These are phyloP conservation scores for Eragrostis curvula DNA, from an alignment of 176 grass and related monocot species.

Conservation along the genomic window DNA sequence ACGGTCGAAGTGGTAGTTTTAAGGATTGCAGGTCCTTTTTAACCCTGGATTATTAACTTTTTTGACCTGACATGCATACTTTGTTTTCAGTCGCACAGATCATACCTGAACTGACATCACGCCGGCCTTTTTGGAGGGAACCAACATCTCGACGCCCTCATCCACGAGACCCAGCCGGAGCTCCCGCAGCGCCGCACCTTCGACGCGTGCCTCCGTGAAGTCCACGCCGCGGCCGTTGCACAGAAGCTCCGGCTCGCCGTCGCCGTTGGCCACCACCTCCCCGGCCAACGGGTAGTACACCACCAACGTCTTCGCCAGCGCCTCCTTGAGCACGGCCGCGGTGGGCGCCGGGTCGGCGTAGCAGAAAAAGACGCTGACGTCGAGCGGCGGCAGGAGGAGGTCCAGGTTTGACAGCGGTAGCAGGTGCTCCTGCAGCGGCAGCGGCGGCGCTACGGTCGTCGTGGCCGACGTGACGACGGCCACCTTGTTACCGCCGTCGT, in stretches of 20 bases:
- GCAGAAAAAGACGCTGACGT: constrained; percentile 76
- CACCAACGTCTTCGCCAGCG: constrained; percentile 57
- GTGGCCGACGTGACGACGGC: constrained; percentile 9
- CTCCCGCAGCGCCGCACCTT: constrained; percentile 38
- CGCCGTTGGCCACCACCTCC: constrained; percentile 53
- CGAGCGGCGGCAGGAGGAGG: constrained; percentile 67
- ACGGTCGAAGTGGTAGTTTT: too few relatives aligned
- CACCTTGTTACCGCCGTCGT: constrained; percentile 34
- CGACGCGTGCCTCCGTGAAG: constrained; percentile 41
- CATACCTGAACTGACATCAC: constrained; percentile 67
- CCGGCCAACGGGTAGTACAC: constrained; percentile 72
- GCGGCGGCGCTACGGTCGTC: constrained; percentile 46
- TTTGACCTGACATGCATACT: background rate
- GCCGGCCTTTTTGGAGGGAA: constrained; percentile 57
- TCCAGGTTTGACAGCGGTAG: constrained; percentile 74
- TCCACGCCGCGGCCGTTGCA: constrained; percentile 74
- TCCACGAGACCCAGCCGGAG: constrained; percentile 54
- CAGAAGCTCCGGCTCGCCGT: constrained; percentile 74
- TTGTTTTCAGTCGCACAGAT: background rate
- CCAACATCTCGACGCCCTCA: constrained; percentile 57
- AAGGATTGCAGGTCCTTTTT: background rate
- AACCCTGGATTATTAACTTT: background rate
- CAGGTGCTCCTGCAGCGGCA: constrained; percentile 49
- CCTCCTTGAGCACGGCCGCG: constrained; percentile 46
- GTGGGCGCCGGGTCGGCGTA: constrained; percentile 47